These are phyloP conservation scores for Thielaviopsis euricoi DNA, from an alignment of 2,329 filamentous ascomycete genomes.

Conservation along the genomic window DNA sequence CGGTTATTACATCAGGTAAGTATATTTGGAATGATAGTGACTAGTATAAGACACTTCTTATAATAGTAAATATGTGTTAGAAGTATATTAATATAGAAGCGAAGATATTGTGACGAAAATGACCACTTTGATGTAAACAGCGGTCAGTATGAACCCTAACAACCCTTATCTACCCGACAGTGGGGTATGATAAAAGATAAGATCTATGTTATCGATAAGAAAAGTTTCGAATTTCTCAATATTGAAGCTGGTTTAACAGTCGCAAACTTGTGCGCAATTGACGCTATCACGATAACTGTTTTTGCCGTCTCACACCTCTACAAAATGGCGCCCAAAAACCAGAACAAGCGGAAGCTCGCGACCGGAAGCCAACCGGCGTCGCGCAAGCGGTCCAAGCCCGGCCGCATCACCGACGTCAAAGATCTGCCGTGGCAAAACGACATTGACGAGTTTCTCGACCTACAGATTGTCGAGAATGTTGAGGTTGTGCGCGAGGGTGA, in stretches of 20 bases:
- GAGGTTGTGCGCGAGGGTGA: slow-evolving; percentile 57
- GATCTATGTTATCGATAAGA: not conserved
- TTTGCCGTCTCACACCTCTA: not conserved
- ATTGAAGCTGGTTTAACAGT: not conserved
- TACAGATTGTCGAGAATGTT: slow-evolving; percentile 85
- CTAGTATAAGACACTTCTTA: no score
- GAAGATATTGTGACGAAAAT: not conserved
- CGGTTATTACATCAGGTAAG: no score
- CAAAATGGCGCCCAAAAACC: not conserved
- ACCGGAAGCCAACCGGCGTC: not conserved
- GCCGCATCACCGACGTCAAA: slow-evolving; percentile 24
- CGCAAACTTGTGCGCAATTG: not conserved
- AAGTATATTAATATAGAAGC: no score
- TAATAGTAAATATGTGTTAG: no score
- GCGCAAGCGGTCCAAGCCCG: slow-evolving; percentile 16
- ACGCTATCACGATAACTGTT: not conserved
- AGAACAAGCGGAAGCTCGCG: slow-evolving; percentile 5
- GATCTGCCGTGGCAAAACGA: slow-evolving; percentile 52
- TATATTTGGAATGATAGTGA: no score
- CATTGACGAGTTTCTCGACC: slow-evolving; percentile 80
- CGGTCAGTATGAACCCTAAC: not conserved
- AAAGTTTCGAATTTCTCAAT: not conserved
- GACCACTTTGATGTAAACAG: no score
- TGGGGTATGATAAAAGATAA: not conserved
- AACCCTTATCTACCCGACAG: not conserved